These are phyloP conservation scores for Colletotrichum tofieldiae DNA, from an alignment of 2,329 filamentous ascomycete species.

Conservation along the genomic window DNA sequence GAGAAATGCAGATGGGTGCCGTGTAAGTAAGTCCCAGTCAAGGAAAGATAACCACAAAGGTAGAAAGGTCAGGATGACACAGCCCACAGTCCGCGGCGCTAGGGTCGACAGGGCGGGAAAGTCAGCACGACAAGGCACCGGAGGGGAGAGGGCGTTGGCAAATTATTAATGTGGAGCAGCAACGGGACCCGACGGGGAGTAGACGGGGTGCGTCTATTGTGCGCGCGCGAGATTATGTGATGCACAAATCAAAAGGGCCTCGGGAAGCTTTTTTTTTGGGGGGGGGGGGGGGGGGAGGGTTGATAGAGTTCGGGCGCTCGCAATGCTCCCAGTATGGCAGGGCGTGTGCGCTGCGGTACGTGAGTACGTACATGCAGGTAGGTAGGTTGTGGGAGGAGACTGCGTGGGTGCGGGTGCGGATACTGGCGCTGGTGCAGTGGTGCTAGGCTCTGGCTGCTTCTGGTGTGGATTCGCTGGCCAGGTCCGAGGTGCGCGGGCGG, in stretches of 20 bases:
- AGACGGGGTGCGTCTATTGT: slow-evolving; percentile 42
- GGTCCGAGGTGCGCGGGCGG: slow-evolving; percentile 54
- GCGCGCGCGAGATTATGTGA: slow-evolving; percentile 41
- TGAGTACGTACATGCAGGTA: no score
- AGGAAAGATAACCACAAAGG: slow-evolving; percentile 32
- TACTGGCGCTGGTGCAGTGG: slow-evolving; percentile 12
- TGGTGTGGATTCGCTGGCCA: slow-evolving; percentile 17
- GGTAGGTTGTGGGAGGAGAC: no score
- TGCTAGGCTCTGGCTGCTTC: no score
- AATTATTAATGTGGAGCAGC: slow-evolving; percentile 42
- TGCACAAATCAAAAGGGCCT: slow-evolving; percentile 20
- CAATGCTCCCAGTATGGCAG: slow-evolving; percentile 34
- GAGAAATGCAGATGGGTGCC: slow-evolving; percentile 15
- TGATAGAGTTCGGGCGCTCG: slow-evolving; percentile 39
- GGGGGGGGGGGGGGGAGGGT: no score
- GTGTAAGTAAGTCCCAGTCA: slow-evolving; percentile 40
- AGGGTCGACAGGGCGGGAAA: slow-evolving; percentile 33
- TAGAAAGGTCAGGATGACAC: slow-evolving; percentile 41
- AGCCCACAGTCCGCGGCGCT: slow-evolving; percentile 39
- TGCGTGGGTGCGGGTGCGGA: slow-evolving; percentile 10
- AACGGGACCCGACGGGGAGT: slow-evolving; percentile 17
- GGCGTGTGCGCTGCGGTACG: slow-evolving; percentile 8
- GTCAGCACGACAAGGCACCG: slow-evolving; percentile 36
- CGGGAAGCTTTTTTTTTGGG: slow-evolving; percentile 43
- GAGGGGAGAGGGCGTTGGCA: slow-evolving; percentile 37